Percentiles rank a stretch among this genome's conserved stretches.
Evolutionary conservation across 441 rosid species (phyloP).

Genomic region (Syzygium malaccense): DNA sequence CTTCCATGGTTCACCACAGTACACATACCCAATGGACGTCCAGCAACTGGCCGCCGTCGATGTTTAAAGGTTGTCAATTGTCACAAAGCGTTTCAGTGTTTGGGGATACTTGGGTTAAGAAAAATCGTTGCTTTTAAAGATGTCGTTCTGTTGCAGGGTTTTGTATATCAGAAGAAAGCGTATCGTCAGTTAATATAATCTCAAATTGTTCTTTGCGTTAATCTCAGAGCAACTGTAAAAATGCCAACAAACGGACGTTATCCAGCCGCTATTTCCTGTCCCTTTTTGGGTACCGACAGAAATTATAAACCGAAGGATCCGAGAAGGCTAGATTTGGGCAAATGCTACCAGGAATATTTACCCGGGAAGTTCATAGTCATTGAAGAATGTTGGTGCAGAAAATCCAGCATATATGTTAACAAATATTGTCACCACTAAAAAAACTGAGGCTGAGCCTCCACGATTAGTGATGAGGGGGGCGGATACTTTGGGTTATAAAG

Average conservation of each 20-base stretch:
- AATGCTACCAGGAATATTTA: neutral
- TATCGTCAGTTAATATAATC: neutral
- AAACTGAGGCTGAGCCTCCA: neutral
- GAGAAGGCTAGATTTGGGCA: neutral
- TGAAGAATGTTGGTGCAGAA: neutral
- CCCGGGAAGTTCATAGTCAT: neutral
- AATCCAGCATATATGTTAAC: neutral
- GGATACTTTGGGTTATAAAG: neutral
- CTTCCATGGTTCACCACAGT: constrained; percentile 24
- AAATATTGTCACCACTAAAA: neutral
- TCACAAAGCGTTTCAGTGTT: neutral
- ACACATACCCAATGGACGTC: constrained; percentile 28
- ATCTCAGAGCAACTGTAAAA: neutral
- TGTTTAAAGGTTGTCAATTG: neutral
- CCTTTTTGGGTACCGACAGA: neutral
- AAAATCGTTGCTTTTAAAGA: neutral
- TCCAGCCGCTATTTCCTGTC: neutral
- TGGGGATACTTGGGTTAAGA: neutral
- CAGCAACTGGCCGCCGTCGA: constrained; percentile 19
- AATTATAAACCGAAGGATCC: neutral
- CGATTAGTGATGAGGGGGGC: accelerated
- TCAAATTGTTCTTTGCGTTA: neutral
- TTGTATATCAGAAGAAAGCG: neutral
- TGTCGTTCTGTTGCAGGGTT: neutral
- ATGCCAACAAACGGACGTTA: neutral